Evolutionary conservation across 2,329 filamentous ascomycete genomes (phyloP), one percentile per base, ranked within the genome.

Genomic region (Calcarisporium arbuscula): DNA sequence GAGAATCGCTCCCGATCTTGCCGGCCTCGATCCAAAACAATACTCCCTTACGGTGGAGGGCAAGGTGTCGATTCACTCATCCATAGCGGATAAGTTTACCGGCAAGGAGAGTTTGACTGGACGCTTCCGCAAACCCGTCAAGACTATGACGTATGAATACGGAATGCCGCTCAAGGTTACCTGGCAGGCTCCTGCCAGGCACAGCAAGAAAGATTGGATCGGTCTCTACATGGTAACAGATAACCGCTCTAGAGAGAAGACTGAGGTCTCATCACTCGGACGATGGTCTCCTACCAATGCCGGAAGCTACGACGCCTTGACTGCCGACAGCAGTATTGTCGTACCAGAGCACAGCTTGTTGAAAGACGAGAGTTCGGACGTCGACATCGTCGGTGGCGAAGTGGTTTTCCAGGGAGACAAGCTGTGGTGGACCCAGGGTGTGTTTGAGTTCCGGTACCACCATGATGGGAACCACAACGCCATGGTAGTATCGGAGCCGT

Each of bases 391-490:
- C 5, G 72, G 75, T 10, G 92, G 92, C 28, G 87, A 95, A 56
- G 81, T 96, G 52, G 61, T 86, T 10, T 96, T 98, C 54, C 70
- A 80, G 8, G 89, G 92, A 30, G 89, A 96, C 64, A 95, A 94
- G 62, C 73, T 95, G 3, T 98, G 87, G 82, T 98, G 92, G 92
- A 94, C 85, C 0, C 85, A 90, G 41, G 92, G 92, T 35, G 85
- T 94, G 4, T 98, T 95, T 53, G 92, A 98, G 54, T 94, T 98
- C 67, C 80, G 92, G 26, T 95, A 95, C 62, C 92, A 98, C 61
- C 92, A 98, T 60, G 82, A 86, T 47, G 88, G 88, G 36, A 84
- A 83, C 50, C 88, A 98, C 62, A 86, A 84, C 46, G 89, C 94
- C 52, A 92, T 98, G 85, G 79, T 87, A 14, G 85, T 96, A 41